These are phyloP conservation scores for Erythrobasidium hasegawianum DNA, from an alignment of 1,284 basidiomycete species.

Conservation along the genomic window DNA sequence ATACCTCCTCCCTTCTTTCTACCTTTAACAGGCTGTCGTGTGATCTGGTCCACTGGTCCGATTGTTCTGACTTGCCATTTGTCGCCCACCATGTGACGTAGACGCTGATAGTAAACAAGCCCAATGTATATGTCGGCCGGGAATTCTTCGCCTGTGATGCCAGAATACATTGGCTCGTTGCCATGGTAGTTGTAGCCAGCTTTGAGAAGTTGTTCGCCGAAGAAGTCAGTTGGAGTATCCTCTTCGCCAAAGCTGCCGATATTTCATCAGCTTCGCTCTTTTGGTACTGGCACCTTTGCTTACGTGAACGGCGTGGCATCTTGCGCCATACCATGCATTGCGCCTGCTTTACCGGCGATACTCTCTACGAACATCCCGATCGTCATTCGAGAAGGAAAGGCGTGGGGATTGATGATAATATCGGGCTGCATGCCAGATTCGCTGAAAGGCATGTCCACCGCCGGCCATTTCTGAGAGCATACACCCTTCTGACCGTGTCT, in stretches of 20 bases:
- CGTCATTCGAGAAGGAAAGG: conserved; percentile 99
- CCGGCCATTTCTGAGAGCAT: conserved; percentile 98
- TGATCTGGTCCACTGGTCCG: conserved; percentile 91
- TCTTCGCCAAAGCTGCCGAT: conserved; percentile 95
- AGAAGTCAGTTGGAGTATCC: conserved; percentile 96
- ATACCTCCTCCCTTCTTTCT: conserved; percentile 98
- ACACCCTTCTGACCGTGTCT: conserved; percentile 99
- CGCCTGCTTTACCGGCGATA: conserved; percentile 96
- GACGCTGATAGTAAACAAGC: conserved; percentile 95
- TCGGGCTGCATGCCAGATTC: conserved; percentile 99
- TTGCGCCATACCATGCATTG: conserved; percentile 96
- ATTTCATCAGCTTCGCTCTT: too few species aligned
- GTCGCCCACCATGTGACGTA: conserved; percentile 99
- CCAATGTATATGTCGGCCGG: conserved; percentile 98
- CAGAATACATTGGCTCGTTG: conserved; percentile 99
- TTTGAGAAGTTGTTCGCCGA: conserved; percentile 87
- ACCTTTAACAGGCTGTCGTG: conserved; percentile 95
- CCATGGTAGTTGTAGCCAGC: conserved; percentile 99
- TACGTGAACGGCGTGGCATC: conserved; percentile 97
- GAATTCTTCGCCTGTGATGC: conserved; percentile 97
- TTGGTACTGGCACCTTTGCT: too few species aligned
- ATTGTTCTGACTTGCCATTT: conserved; percentile 99
- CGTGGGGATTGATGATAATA: conserved; percentile 99
- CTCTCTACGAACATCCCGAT: conserved; percentile 99
- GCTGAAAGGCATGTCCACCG: conserved; percentile 96